Evolutionary conservation across 371 early-diverging fungal species (phyloP).

Genomic region (Paraphysoderma sedebokerense): DNA sequence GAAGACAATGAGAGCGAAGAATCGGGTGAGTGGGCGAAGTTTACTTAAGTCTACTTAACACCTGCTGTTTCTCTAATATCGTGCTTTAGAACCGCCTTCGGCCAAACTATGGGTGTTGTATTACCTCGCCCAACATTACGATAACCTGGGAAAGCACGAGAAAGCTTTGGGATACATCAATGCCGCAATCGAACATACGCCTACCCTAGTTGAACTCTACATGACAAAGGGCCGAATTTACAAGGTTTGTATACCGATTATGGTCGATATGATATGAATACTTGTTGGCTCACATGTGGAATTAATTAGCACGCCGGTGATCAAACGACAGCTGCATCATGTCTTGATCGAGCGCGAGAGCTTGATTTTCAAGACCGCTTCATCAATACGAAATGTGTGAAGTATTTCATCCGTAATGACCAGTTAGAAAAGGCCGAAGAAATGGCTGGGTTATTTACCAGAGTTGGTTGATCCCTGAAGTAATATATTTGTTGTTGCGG

Average conservation of each 20-base stretch:
- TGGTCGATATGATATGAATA: background rate
- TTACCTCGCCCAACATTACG: slow-evolving; percentile 73
- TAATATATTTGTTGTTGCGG: background rate
- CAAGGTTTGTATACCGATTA: slow-evolving; percentile 30
- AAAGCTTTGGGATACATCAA: slow-evolving; percentile 59
- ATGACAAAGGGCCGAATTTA: slow-evolving; percentile 86
- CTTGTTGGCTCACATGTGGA: background rate
- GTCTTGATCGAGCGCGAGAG: slow-evolving; percentile 68
- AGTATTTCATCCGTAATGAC: slow-evolving; percentile 79
- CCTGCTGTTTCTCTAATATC: too few relatives aligned
- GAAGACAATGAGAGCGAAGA: slow-evolving; percentile 12
- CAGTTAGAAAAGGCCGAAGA: slow-evolving; percentile 65
- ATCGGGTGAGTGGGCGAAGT: too few relatives aligned
- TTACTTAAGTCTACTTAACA: too few relatives aligned
- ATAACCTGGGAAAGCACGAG: slow-evolving; percentile 29
- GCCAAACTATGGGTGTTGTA: slow-evolving; percentile 72
- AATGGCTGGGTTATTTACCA: slow-evolving; percentile 61
- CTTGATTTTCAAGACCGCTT: slow-evolving; percentile 87
- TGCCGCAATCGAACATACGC: slow-evolving; percentile 64
- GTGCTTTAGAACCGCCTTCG: slow-evolving; percentile 67
- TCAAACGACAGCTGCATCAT: slow-evolving; percentile 39
- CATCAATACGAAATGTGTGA: slow-evolving; percentile 84
- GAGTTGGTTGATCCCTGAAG: slow-evolving; percentile 17
- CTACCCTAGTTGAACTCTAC: slow-evolving; percentile 73
- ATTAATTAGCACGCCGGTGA: slow-evolving; percentile 54